Evolutionary conservation across 2,329 filamentous ascomycete species (phyloP), one percentile per base, ranked within the genome.

Genomic region (Alternaria sp.): DNA sequence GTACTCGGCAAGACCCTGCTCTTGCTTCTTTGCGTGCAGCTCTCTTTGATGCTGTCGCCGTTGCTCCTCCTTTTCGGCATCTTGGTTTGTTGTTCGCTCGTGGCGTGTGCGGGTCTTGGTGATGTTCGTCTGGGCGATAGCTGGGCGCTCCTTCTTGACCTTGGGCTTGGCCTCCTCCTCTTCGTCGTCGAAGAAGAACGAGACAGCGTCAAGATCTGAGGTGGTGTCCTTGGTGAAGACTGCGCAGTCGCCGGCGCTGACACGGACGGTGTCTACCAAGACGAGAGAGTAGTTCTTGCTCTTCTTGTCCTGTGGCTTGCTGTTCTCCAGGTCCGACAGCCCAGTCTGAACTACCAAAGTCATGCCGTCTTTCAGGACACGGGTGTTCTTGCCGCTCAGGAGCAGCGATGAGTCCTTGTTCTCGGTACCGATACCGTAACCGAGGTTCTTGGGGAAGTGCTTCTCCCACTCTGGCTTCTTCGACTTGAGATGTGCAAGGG

Each of bases 101-200:
- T 94, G 96, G 72, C 96, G 92, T 54, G 98, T 87, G 67, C 97
- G 92, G 3, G 94, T 96, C 80, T 93, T 95, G 20, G 93, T 97
- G 75, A 98, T 97, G 78, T 98, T 99, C 75, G 95, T 96, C 57
- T 93, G 92, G 23, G 94, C 94, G 63, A 97, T 92, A 26, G 94
- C 94, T 61, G 93, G 94, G 46, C 91, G 89, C 72, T 96, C 91
- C 80, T 90, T 93, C 86, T 96, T 96, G 72, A 94, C 90, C 81
- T 96, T 96, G 71, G 87, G 85, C 75, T 96, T 96, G n/a, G 93
- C 92, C 10, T 92, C 87, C 79, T 93, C 90, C 67, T 93, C 89
- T 70, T 97, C 94, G 71, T 98, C 95, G 77, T 97, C 97, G 85
- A 99, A 99, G 83, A 97, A 98, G 85, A 99, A 99, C 0, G 95